Evolutionary conservation across 768 basidiomycete genomes (phyloP), one percentile per base, ranked within the genome.

Genomic region (Cystofilobasidium ferigula): DNA sequence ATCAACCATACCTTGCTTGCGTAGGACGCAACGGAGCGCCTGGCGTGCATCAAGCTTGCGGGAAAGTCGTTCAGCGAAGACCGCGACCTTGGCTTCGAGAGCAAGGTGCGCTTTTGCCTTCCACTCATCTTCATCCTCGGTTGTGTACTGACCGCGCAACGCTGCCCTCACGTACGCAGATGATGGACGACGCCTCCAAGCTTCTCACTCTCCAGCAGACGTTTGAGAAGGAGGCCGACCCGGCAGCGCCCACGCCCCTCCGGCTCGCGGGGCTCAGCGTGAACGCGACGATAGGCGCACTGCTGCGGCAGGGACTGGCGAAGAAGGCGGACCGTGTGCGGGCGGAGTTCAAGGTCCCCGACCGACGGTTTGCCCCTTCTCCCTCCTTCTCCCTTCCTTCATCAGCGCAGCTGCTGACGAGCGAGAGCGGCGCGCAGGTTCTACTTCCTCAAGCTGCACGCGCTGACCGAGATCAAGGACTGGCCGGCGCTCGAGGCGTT

Each of bases 41-140:
- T 92, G 42, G 79, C 81, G 0, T 82, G 85, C 20, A 82, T 94
- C 62, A 86, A 86, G 73, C 80, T 84, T 22, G 90, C 93, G 0
- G 87, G 89, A 68, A 97, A 92, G 73, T 91, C 88, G 76, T 92
- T 98, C 73, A 86, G 85, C 0, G 92, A 99, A 73, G 91, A 98
- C 73, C 97, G 92, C 75, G 92, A 98, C 70, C 81, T 85, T 1
- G 70, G 77, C 0, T 98, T 97, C 73, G 95, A 99, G 75, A 85
- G 92, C 8, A 94, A 88, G 83, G 92, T 87, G 60, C 24, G 75
- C n/a, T 30, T 54, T 45, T 12, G 22, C 42, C 26, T 43, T 28
- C 45, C 34, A 8, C 47, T 7, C 36, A 36, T 34, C 16, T n/a
- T 34, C 51, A 26, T 12, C 20, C 28, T 35, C 3, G 14, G 38